These are phyloP conservation scores for Ophiostoma populinum DNA, from an alignment of 2,329 filamentous ascomycete genomes.

Conservation along the genomic window DNA sequence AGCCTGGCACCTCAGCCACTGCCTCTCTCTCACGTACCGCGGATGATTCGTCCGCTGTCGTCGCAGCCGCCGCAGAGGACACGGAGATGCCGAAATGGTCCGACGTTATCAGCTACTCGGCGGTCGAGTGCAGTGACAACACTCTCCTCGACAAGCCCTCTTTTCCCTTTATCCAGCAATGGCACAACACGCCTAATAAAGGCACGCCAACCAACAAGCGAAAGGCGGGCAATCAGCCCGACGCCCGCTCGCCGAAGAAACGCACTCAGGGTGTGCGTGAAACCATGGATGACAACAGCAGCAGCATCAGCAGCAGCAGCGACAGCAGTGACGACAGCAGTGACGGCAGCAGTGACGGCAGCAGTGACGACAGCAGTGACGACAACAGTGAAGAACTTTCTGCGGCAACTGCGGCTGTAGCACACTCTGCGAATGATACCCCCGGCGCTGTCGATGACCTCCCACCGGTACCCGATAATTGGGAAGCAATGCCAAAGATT, in stretches of 20 bases:
- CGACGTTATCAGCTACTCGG: conserved; percentile 59
- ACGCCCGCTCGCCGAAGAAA: too few relatives aligned
- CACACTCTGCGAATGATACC: too few relatives aligned
- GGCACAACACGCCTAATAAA: conserved; percentile 54
- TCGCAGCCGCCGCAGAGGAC: not conserved
- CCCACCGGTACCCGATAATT: too few relatives aligned
- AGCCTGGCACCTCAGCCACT: too few relatives aligned
- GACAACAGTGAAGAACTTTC: not conserved
- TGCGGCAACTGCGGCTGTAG: too few relatives aligned
- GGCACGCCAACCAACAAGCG: too few relatives aligned
- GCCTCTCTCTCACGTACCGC: too few relatives aligned
- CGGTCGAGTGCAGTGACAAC: conserved; percentile 64
- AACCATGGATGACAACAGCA: conserved; percentile 53
- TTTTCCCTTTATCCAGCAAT: conserved; percentile 78
- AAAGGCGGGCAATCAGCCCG: too few relatives aligned
- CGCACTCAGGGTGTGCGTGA: too few relatives aligned
- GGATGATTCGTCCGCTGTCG: not conserved
- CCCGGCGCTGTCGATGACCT: too few relatives aligned
- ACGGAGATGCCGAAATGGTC: conserved; percentile 50
- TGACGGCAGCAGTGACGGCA: not conserved
- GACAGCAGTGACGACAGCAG: not conserved
- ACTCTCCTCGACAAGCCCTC: conserved; percentile 58
- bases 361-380: not conserved
- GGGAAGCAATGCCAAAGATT: not conserved
- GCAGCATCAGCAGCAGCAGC: conserved; percentile 12